phyloP scores from a whole-genome alignment of 768 basidiomycete species.

The Lactarius tabidus region DNA sequence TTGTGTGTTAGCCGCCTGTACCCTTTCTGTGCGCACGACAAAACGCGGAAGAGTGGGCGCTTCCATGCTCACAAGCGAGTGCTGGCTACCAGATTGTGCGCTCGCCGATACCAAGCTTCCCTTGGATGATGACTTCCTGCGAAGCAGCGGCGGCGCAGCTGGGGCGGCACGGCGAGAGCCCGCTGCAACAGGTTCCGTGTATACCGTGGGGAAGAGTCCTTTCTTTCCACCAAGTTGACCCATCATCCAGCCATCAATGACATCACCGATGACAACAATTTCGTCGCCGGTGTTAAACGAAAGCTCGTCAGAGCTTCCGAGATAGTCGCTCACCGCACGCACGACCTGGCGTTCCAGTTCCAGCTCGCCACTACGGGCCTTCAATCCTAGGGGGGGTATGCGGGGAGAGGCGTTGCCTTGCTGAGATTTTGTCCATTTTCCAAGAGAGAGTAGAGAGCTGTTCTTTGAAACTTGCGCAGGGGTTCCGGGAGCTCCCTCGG shows the following conservation, averaged over 20 bases:
- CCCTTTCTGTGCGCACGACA: conserved; percentile 39
- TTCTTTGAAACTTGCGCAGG: conserved; percentile 15
- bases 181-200: conserved; percentile 51
- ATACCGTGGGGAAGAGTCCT: conserved; percentile 79
- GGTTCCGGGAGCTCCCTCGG: conserved; percentile 31
- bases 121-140: conserved; percentile 16
- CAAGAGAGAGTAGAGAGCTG: conserved; percentile 23
- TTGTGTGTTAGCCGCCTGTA: conserved; percentile 26
- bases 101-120: conserved; percentile 4
- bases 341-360: conserved; percentile 37
- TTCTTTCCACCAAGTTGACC: conserved; percentile 66
- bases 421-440: conserved; percentile 19
- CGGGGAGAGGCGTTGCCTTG: conserved; percentile 10
- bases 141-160: conserved; percentile 13
- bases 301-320: conserved; percentile 73
- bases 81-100: conserved; percentile 18
- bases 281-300: conserved; percentile 70
- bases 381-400: conserved; percentile 26
- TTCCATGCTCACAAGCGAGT: conserved; percentile 26
- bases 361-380: conserved; percentile 33
- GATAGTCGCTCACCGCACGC: conserved; percentile 72
- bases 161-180: conserved; percentile 26
- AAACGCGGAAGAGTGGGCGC: conserved; percentile 47
- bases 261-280: conserved; percentile 72
- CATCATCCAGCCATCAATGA: conserved; percentile 90